Conservation (phyloP, 768 basidiomycete genomes). For the Boletus patriciae region DNA sequence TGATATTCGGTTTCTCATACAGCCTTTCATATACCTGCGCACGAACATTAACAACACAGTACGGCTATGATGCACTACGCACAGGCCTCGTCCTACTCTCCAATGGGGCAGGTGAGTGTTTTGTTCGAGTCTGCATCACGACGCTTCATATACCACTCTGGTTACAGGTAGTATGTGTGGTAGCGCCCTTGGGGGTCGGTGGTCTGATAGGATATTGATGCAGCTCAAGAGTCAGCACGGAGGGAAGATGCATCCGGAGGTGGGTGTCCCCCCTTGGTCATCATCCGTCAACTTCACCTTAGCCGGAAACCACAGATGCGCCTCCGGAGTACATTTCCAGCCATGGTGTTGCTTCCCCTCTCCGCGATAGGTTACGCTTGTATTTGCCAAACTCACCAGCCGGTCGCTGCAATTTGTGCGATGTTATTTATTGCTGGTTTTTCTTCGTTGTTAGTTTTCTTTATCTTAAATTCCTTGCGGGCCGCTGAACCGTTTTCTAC, state of each 20-base stretch:
- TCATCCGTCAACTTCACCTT: not conserved
- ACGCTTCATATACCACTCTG: not conserved
- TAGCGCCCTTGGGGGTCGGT: constrained; percentile 58
- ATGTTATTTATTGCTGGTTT: constrained; percentile 73
- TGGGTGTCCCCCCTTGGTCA: constrained; percentile 26
- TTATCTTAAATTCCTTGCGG: not conserved
- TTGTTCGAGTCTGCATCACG: not conserved
- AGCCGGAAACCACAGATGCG: constrained; percentile 55
- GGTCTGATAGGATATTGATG: constrained; percentile 49
- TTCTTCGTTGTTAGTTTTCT: constrained; percentile 40
- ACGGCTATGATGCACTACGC: constrained; percentile 65
- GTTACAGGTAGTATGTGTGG: constrained; percentile 49
- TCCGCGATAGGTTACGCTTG: constrained; percentile 72
- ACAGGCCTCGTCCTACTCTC: constrained; percentile 77
- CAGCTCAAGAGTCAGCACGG: constrained; percentile 44
- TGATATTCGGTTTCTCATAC: constrained; percentile 72
- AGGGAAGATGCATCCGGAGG: constrained; percentile 60
- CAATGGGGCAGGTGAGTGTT: constrained; percentile 60
- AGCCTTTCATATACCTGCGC: constrained; percentile 73
- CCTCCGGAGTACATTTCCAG: constrained; percentile 58
- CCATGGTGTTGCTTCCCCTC: constrained; percentile 54
- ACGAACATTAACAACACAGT: constrained; percentile 61
- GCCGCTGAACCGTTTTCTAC: not conserved
- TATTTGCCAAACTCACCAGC: constrained; percentile 62
- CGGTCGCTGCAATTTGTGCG: constrained; percentile 69